Percentiles rank a stretch among this genome's conserved stretches.
These are phyloP conservation scores for Magnolia kwangsiensis DNA, from an alignment of 164 flowering plant species.

Conservation along the genomic window DNA sequence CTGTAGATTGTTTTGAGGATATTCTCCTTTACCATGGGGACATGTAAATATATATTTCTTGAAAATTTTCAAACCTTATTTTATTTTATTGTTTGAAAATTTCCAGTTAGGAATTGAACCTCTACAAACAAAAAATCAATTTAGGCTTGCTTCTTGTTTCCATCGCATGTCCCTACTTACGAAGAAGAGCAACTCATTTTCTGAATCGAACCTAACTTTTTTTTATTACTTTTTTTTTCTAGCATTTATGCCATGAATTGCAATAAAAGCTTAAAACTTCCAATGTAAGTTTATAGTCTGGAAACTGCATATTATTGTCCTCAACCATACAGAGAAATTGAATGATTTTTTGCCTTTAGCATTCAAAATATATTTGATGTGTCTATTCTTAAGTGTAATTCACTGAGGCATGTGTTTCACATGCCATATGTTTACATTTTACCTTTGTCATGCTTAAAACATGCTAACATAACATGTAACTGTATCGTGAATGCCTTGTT, in stretches of 20 bases:
- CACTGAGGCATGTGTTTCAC: no score
- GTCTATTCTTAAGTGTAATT: background rate
- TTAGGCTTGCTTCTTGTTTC: background rate
- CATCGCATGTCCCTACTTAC: background rate
- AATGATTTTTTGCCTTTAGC: conserved; percentile 5
- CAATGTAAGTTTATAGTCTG: conserved; percentile 51
- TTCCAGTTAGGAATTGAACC: no score
- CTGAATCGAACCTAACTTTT: conserved; percentile 9
- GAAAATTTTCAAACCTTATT: no score
- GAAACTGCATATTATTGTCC: background rate
- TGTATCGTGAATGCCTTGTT: no score
- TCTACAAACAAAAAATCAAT: background rate
- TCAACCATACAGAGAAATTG: background rate
- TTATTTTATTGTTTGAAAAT: no score
- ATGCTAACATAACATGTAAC: no score
- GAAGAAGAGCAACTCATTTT: background rate
- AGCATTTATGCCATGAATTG: conserved; percentile 70
- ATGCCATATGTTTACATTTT: no score
- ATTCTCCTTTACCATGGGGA: no score
- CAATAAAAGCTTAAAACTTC: conserved; percentile 68
- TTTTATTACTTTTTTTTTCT: conserved; percentile 23
- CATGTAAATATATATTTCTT: no score
- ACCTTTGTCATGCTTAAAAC: no score
- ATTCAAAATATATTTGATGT: background rate
- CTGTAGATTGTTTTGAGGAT: no score